phyloP scores from a whole-genome alignment of 371 early-diverging fungal genomes.

The Mortierella sp. region DNA sequence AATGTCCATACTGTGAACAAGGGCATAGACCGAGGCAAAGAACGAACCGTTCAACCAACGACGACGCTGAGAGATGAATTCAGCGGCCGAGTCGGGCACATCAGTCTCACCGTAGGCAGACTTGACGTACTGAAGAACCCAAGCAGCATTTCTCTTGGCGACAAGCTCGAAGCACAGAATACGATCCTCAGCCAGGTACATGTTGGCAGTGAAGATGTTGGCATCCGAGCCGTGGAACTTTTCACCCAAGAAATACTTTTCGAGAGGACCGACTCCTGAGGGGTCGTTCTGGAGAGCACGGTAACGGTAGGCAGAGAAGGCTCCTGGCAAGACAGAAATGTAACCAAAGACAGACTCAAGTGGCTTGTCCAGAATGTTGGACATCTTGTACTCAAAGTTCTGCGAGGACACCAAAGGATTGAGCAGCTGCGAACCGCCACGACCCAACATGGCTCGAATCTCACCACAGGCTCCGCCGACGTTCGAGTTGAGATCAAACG shows the following conservation, averaged over 20 bases:
- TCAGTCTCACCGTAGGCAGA: slow-evolving; percentile 87
- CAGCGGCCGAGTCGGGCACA: slow-evolving; percentile 81
- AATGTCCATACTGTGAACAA: slow-evolving; percentile 63
- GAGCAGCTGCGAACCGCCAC: slow-evolving; percentile 55
- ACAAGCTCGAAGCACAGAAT: slow-evolving; percentile 89
- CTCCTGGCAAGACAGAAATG: slow-evolving; percentile 86
- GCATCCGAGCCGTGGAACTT: slow-evolving; percentile 69
- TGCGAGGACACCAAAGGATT: slow-evolving; percentile 83
- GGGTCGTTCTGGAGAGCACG: slow-evolving; percentile 74
- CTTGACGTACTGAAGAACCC: slow-evolving; percentile 75
- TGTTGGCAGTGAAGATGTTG: slow-evolving; percentile 76
- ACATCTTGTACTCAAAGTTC: slow-evolving; percentile 91
- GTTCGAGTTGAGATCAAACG: slow-evolving; percentile 78
- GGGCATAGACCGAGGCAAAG: slow-evolving; percentile 73
- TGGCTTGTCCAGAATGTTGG: slow-evolving; percentile 89
- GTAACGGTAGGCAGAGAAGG: slow-evolving; percentile 88
- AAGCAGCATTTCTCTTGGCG: slow-evolving; percentile 73
- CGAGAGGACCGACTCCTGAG: slow-evolving; percentile 70
- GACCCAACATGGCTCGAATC: slow-evolving; percentile 78
- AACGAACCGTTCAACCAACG: slow-evolving; percentile 92
- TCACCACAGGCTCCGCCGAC: slow-evolving; percentile 91
- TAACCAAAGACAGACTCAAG: slow-evolving; percentile 87
- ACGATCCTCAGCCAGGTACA: slow-evolving; percentile 88
- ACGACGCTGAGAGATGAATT: slow-evolving; percentile 89
- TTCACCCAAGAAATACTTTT: slow-evolving; percentile 85